These are phyloP conservation scores for Endoconidiophora laricicola DNA, from an alignment of 2,329 filamentous ascomycete species.

Conservation along the genomic window DNA sequence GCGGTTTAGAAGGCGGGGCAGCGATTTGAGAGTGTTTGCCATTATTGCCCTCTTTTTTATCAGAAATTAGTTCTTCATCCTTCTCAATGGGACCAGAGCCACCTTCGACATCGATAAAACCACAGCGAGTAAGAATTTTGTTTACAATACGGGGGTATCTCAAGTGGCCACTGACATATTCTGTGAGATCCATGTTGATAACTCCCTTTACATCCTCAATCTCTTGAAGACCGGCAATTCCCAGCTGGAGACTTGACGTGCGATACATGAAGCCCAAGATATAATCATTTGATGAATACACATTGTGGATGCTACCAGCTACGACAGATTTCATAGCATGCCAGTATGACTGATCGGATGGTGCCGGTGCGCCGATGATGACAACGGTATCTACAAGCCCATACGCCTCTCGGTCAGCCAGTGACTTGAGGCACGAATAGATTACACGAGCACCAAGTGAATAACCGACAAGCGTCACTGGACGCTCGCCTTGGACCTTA, in stretches of 20 bases:
- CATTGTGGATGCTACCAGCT: conserved; percentile 68
- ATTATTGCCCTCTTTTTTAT: neutral
- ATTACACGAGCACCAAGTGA: conserved; percentile 69
- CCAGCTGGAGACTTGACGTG: conserved; percentile 64
- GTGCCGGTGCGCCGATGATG: conserved; percentile 64
- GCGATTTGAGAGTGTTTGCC: neutral
- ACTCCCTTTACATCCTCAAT: conserved; percentile 52
- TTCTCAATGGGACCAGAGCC: conserved; percentile 30
- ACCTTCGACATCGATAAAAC: conserved; percentile 30
- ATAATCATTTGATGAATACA: conserved; percentile 75
- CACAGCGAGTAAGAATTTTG: conserved; percentile 35
- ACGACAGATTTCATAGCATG: conserved; percentile 61
- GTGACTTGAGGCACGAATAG: conserved; percentile 59
- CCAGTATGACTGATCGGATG: conserved; percentile 59
- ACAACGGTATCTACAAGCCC: conserved; percentile 73
- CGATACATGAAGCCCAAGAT: conserved; percentile 79
- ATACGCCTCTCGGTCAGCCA: conserved; percentile 66
- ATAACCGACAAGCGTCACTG: conserved; percentile 67
- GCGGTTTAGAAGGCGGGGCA: conserved; percentile 4
- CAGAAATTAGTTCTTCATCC: conserved; percentile 25
- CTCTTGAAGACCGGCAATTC: conserved; percentile 67
- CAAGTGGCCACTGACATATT: conserved; percentile 35
- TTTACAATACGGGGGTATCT: conserved; percentile 34
- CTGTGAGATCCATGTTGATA: conserved; percentile 36
- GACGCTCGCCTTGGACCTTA: conserved; percentile 63